Percentiles rank a stretch among this genome's conserved stretches.
These are phyloP conservation scores for Circinella minor DNA, from an alignment of 371 early-diverging fungal species.

Conservation along the genomic window DNA sequence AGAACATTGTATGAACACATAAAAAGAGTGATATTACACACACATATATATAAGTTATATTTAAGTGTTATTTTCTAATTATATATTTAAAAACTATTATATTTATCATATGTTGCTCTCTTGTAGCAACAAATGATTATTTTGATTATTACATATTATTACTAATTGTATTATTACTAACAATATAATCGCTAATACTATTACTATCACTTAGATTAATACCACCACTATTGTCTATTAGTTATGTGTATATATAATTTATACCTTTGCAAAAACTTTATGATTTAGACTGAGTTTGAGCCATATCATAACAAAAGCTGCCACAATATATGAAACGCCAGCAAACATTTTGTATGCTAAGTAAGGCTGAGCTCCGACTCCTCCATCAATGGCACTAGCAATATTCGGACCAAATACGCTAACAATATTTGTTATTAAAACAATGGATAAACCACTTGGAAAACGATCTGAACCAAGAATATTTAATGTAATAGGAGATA, in stretches of 20 bases:
- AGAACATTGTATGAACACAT: no score
- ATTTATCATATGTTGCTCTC: no score
- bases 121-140: no score
- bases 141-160: no score
- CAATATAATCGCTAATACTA: no score
- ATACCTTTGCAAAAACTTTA: constrained; percentile 14
- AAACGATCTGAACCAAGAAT: constrained; percentile 42
- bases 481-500: constrained; percentile 39
- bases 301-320: constrained; percentile 16
- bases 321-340: constrained; percentile 32
- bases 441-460: constrained; percentile 39
- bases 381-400: constrained; percentile 39
- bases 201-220: no score
- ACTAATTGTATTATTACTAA: no score
- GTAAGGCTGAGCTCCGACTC: constrained; percentile 24
- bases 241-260: neutral
- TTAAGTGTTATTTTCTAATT: no score
- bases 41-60: no score
- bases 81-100: no score
- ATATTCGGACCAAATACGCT: constrained; percentile 42
- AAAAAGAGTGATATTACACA: no score
- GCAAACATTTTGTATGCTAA: constrained; percentile 42
- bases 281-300: constrained; percentile 10
- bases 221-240: no score
- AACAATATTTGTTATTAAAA: constrained; percentile 33